A percentile compares a stretch with the other conserved stretches of the same genome.
phyloP scores from a whole-genome alignment of 2,329 filamentous ascomycete species.

The Aureobasidium sp. region DNA sequence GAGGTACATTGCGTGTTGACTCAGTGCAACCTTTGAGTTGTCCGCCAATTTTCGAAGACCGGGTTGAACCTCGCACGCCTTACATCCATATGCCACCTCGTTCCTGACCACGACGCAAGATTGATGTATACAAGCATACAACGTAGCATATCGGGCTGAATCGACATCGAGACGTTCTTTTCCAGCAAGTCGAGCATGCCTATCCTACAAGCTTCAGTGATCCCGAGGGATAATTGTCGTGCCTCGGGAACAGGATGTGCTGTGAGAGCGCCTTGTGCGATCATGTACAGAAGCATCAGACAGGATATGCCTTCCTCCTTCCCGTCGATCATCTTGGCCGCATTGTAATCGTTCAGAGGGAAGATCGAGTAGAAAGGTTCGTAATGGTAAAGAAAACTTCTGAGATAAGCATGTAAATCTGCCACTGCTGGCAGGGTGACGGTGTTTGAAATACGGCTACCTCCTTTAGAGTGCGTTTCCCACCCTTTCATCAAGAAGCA shows the following conservation, averaged over 20 bases:
- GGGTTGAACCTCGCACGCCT: no score
- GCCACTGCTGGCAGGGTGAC: no score
- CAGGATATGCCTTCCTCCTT: slow-evolving; percentile 61
- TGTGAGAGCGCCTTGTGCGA: slow-evolving; percentile 74
- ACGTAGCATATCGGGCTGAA: slow-evolving; percentile 69
- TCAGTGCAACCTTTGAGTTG: no score
- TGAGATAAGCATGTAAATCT: no score
- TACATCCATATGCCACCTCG: slow-evolving; percentile 84
- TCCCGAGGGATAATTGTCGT: slow-evolving; percentile 68
- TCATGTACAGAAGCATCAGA: slow-evolving; percentile 74
- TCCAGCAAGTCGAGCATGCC: slow-evolving; percentile 78
- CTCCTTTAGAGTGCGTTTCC: no score
- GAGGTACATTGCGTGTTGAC: slow-evolving; percentile 78
- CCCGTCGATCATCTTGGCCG: no score
- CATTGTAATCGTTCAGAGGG: no score
- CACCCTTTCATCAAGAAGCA: no score
- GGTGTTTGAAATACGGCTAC: no score
- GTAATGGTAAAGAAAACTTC: no score
- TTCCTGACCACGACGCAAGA: slow-evolving; percentile 76
- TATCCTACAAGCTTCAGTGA: slow-evolving; percentile 77
- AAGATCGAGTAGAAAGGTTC: no score
- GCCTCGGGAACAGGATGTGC: slow-evolving; percentile 72
- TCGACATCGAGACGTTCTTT: slow-evolving; percentile 73
- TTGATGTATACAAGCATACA: slow-evolving; percentile 74
- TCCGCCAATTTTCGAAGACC: no score